Conservation (phyloP, 2,329 filamentous ascomycete species). For the Paradendryphiella salina region DNA sequence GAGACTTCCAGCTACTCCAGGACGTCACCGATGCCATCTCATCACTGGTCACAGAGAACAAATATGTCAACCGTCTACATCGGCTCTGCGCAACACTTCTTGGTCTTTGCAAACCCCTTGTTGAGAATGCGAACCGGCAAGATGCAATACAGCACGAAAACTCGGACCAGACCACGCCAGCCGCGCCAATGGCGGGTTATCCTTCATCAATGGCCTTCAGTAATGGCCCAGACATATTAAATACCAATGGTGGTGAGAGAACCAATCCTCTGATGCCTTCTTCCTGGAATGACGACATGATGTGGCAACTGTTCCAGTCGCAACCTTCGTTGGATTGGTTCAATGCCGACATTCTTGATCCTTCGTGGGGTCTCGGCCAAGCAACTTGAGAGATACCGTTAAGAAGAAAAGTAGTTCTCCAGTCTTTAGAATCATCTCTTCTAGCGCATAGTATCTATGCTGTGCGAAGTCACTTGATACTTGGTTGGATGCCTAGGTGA, state of each 20-base stretch:
- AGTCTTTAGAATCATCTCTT: not conserved
- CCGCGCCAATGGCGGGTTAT: not conserved
- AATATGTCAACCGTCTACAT: constrained; percentile 35
- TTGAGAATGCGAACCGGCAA: constrained; percentile 8
- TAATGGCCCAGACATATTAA: not conserved
- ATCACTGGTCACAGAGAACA: constrained; percentile 35
- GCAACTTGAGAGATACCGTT: constrained; percentile 11
- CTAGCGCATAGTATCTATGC: not conserved
- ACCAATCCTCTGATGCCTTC: constrained; percentile 17
- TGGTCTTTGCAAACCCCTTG: constrained; percentile 36
- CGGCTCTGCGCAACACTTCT: constrained; percentile 37
- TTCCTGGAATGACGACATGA: constrained; percentile 41
- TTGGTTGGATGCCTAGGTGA: no score
- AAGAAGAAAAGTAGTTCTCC: no score
- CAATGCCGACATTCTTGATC: constrained; percentile 39
- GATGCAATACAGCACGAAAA: not conserved
- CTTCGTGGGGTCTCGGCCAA: constrained; percentile 26
- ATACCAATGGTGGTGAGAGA: not conserved
- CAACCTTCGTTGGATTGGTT: constrained; percentile 44
- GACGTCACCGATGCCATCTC: constrained; percentile 36
- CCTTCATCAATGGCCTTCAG: not conserved
- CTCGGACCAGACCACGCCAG: not conserved
- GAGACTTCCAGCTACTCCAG: constrained; percentile 38
- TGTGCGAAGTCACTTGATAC: no score
- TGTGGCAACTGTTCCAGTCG: constrained; percentile 41